Evolutionary conservation across 2,329 filamentous ascomycete genomes (phyloP).

Genomic region (Thermochaetoides dissita): DNA sequence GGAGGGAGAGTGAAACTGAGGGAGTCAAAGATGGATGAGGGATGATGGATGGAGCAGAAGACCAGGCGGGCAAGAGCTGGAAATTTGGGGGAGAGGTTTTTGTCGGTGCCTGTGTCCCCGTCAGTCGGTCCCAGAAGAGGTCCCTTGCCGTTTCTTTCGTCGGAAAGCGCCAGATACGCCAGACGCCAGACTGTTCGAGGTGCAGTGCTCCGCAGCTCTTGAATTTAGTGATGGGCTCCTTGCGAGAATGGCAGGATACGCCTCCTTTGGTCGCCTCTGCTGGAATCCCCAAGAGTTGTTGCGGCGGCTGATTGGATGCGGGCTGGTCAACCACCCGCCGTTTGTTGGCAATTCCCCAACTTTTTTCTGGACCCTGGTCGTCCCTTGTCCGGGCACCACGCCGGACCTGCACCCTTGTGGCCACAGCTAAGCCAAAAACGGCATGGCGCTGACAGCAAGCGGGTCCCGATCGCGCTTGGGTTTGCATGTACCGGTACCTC

Average conservation of each 20-base stretch:
- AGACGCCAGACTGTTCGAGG: constrained; percentile 1
- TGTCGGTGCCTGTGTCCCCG: constrained; percentile 8
- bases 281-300: constrained; percentile 13
- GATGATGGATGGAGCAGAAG: background rate
- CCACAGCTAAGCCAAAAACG: background rate
- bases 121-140: background rate
- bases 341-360: constrained; percentile 16
- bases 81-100: constrained; percentile 14
- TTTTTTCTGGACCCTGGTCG: constrained; percentile 15
- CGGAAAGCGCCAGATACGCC: constrained; percentile 6
- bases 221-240: constrained; percentile 8
- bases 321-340: constrained; percentile 10
- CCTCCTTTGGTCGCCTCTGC: no score
- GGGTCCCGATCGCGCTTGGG: constrained; percentile 8
- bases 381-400: constrained; percentile 11
- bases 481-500: constrained; percentile 15
- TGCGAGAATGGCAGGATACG: background rate
- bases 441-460: constrained; percentile 10
- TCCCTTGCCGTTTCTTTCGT: constrained; percentile 3
- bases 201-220: constrained; percentile 11
- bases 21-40: constrained; percentile 10
- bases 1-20: constrained; percentile 2
- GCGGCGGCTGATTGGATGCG: constrained; percentile 13
- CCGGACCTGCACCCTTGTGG: constrained; percentile 5
- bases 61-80: constrained; percentile 8